phyloP scores from a whole-genome alignment of 768 basidiomycete genomes.

The Mycena vulgaris region DNA sequence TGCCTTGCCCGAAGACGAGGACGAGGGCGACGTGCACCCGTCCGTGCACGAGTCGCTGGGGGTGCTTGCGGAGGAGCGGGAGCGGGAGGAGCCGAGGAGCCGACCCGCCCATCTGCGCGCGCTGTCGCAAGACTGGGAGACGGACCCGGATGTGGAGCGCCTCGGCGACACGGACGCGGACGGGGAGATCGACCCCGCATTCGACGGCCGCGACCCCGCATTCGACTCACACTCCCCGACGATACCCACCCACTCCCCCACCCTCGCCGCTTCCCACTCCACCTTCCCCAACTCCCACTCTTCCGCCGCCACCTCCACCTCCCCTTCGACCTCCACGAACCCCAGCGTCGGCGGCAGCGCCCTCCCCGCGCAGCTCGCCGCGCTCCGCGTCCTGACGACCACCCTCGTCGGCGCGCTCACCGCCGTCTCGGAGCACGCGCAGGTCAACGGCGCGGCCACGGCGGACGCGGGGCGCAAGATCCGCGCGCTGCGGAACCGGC shows the following conservation, averaged over 20 bases:
- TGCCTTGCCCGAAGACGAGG: constrained; percentile 60
- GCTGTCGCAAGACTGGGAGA: constrained; percentile 71
- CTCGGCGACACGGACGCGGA: constrained; percentile 54
- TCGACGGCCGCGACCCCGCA: constrained; percentile 48
- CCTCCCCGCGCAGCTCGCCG: constrained; percentile 60
- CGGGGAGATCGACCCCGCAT: constrained; percentile 14
- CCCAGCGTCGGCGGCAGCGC: background rate
- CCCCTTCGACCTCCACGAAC: too few relatives aligned
- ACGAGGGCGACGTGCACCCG: constrained; percentile 42
- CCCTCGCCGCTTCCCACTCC: too few relatives aligned
- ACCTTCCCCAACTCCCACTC: too few relatives aligned
- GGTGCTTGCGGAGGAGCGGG: too few relatives aligned
- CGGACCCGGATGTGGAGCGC: constrained; percentile 64
- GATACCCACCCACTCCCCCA: background rate
- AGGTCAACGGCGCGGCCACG: constrained; percentile 88
- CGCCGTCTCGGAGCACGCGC: constrained; percentile 88
- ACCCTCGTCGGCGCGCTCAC: constrained; percentile 83
- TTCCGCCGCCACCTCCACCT: too few relatives aligned
- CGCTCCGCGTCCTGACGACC: constrained; percentile 81
- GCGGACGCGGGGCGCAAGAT: constrained; percentile 91
- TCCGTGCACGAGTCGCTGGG: too few relatives aligned
- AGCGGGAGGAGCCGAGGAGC: too few relatives aligned
- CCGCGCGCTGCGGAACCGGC: constrained; percentile 86
- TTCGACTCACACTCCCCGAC: too few relatives aligned
- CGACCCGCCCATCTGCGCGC: constrained; percentile 44